Conservation (phyloP, 139 green algal species). For the Chlamydomonas asymmetrica region DNA sequence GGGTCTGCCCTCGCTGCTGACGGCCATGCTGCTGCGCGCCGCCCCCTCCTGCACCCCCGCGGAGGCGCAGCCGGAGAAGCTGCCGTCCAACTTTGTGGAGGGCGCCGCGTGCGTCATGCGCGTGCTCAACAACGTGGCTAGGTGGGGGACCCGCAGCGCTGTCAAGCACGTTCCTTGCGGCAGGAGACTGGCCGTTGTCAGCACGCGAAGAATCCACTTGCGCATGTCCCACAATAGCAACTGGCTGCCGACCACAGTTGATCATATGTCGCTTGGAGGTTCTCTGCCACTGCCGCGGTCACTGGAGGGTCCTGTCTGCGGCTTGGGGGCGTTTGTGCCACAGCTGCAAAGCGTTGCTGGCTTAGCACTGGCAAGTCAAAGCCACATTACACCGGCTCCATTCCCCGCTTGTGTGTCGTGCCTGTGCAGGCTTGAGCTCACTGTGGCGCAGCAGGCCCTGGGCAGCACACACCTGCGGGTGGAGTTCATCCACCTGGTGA, state of each 20-base stretch:
- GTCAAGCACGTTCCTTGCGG: not conserved
- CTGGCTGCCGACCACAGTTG: not conserved
- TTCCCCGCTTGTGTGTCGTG: not conserved
- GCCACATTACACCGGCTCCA: too few species aligned
- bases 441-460: constrained; percentile 49
- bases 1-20: constrained; percentile 68
- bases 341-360: not conserved
- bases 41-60: constrained; percentile 46
- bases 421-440: constrained; percentile 47
- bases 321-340: not conserved
- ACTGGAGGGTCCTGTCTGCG: not conserved
- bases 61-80: constrained; percentile 35
- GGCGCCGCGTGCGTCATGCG: constrained; percentile 44
- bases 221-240: not conserved
- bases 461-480: constrained; percentile 42
- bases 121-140: constrained; percentile 52
- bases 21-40: constrained; percentile 62
- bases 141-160: constrained; percentile 2
- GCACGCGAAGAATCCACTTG: not conserved
- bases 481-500: constrained; percentile 61
- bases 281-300: not conserved
- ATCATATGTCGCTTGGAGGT: not conserved
- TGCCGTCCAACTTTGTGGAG: constrained; percentile 63
- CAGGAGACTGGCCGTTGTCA: not conserved
- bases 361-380: not conserved